phyloP scores from a whole-genome alignment of 179 eudicot genomes.

The Dionaea muscipula region DNA sequence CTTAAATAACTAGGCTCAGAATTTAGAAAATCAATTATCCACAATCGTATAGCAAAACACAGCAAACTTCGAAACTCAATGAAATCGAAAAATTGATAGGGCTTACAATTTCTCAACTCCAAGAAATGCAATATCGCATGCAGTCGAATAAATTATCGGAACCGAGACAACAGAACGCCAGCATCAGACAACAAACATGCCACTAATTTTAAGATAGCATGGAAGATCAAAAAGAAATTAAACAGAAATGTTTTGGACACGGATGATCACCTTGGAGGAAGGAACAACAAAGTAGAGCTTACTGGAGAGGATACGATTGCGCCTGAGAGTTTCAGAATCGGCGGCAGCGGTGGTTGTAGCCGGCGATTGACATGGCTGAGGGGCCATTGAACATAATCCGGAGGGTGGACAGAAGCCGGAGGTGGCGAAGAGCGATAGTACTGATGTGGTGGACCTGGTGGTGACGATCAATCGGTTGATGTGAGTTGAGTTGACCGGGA shows the following conservation, averaged over 20 bases:
- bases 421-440: neutral
- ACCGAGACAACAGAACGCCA: constrained; percentile 28
- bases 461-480: no score
- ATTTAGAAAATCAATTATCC: no score
- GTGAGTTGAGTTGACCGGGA: no score
- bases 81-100: neutral
- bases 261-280: constrained; percentile 32
- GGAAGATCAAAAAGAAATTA: neutral
- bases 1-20: no score
- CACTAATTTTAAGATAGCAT: neutral
- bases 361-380: constrained; percentile 7
- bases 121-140: constrained; percentile 65
- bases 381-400: constrained; percentile 14
- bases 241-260: neutral
- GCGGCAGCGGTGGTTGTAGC: constrained; percentile 6
- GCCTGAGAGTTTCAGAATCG: constrained; percentile 31
- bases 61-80: neutral
- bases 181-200: neutral
- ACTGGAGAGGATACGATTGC: constrained; percentile 61
- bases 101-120: constrained; percentile 89
- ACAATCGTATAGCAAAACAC: no score
- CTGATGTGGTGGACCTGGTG: no score
- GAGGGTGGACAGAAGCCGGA: neutral
- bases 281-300: constrained; percentile 74
- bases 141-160: constrained; percentile 79